These are phyloP conservation scores for Gnaphalium uliginosum DNA, from an alignment of 129 eudicot species.

Conservation along the genomic window DNA sequence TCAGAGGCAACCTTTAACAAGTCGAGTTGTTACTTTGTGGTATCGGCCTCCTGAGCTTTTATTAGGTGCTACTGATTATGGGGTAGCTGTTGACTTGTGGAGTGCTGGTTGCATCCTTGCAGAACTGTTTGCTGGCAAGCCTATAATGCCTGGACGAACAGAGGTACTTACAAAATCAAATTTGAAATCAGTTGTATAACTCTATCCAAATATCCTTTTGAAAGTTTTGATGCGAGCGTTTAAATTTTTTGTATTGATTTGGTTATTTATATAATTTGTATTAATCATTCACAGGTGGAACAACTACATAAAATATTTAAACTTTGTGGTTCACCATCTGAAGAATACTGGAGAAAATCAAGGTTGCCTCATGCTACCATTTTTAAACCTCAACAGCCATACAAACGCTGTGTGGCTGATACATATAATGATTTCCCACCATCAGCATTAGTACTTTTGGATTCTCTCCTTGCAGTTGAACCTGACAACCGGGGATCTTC, in stretches of 20 bases:
- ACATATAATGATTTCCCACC: slow-evolving; percentile 67
- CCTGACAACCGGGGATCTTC: slow-evolving; percentile 64
- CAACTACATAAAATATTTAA: slow-evolving; percentile 79
- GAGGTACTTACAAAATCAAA: slow-evolving; percentile 43
- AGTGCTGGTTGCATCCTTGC: slow-evolving; percentile 82
- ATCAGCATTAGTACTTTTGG: slow-evolving; percentile 57
- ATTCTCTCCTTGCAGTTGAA: slow-evolving; percentile 69
- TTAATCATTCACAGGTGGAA: slow-evolving; percentile 53
- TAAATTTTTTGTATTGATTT: neutral
- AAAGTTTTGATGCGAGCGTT: neutral
- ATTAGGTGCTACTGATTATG: slow-evolving; percentile 73
- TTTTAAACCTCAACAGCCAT: slow-evolving; percentile 63
- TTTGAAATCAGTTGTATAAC: neutral
- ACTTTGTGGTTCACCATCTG: slow-evolving; percentile 87
- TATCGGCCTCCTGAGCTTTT: slow-evolving; percentile 77
- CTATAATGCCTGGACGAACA: slow-evolving; percentile 84
- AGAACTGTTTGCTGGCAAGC: slow-evolving; percentile 64
- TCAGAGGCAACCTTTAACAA: slow-evolving; percentile 62
- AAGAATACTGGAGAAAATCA: slow-evolving; percentile 69
- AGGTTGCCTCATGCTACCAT: slow-evolving; percentile 70
- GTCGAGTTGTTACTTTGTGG: slow-evolving; percentile 82
- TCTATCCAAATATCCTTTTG: too few relatives aligned
- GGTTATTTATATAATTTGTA: slow-evolving; percentile 8
- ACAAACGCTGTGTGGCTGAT: slow-evolving; percentile 59
- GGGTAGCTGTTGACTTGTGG: slow-evolving; percentile 74